A percentile compares a stretch with the other conserved stretches of the same genome.
These are phyloP conservation scores for Aurinia saxatilis DNA, from an alignment of 345 rosid genomes.

Conservation along the genomic window DNA sequence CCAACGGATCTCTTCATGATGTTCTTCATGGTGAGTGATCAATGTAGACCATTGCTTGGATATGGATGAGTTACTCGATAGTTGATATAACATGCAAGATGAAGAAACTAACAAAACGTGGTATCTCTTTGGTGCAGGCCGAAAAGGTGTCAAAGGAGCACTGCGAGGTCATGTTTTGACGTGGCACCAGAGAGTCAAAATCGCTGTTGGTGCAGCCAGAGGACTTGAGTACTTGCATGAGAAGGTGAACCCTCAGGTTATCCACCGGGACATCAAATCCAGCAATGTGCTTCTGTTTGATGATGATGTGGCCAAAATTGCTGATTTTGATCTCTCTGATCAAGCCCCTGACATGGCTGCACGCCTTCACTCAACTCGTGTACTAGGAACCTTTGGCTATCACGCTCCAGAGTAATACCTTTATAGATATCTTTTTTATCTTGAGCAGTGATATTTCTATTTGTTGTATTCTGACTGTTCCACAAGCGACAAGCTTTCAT, in stretches of 20 bases:
- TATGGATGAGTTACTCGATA: background rate
- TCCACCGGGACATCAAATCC: constrained; percentile 88
- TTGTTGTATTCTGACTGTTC: background rate
- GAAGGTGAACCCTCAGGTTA: constrained; percentile 62
- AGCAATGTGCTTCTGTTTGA: constrained; percentile 79
- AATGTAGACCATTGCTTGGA: background rate
- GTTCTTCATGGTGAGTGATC: constrained; percentile 60
- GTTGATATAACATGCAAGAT: background rate
- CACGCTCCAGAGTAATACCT: constrained; percentile 93
- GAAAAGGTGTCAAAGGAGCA: constrained; percentile 88
- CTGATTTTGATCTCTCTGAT: constrained; percentile 87
- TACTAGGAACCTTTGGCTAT: constrained; percentile 91
- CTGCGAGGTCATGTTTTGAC: constrained; percentile 72
- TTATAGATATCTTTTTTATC: background rate
- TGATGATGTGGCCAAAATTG: constrained; percentile 81
- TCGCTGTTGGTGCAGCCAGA: constrained; percentile 84
- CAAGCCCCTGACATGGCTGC: constrained; percentile 93
- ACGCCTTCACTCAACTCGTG: constrained; percentile 91
- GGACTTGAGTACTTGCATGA: constrained; percentile 96
- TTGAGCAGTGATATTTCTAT: background rate
- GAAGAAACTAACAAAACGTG: background rate
- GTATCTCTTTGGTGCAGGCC: constrained; percentile 36
- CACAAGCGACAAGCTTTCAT: background rate
- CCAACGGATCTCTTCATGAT: constrained; percentile 88
- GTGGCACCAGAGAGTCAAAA: constrained; percentile 90